Evolutionary conservation across 2,329 filamentous ascomycete species (phyloP).

Genomic region (Fusarium miscanthi): DNA sequence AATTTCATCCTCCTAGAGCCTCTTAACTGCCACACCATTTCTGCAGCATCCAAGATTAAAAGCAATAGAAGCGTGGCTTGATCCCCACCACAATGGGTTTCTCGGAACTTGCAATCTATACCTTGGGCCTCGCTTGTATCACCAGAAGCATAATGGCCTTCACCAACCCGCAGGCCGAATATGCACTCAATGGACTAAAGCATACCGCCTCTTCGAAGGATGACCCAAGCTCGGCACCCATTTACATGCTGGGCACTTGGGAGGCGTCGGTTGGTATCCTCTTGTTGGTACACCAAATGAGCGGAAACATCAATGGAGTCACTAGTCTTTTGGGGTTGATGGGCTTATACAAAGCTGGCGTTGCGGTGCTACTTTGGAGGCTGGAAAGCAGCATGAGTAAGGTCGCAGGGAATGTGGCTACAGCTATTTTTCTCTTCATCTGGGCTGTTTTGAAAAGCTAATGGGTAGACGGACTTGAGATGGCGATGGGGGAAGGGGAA

Average conservation of each 20-base stretch:
- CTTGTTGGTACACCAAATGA: not conserved
- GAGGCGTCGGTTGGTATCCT: not conserved
- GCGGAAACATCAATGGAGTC: not conserved
- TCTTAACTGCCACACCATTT: not conserved
- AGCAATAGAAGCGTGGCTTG: accelerated
- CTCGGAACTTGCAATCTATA: not conserved
- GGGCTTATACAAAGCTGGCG: slow-evolving; percentile 1
- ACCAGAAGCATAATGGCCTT: slow-evolving; percentile 11
- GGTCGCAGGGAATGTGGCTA: not conserved
- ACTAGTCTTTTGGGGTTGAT: not conserved
- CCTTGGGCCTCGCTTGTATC: not conserved
- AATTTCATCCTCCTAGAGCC: not conserved
- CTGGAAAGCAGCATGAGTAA: not conserved
- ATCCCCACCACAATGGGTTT: not conserved
- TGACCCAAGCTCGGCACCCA: not conserved
- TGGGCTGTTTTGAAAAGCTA: not conserved
- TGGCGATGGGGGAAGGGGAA: not conserved
- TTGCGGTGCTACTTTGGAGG: not conserved
- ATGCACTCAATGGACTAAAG: slow-evolving; percentile 1
- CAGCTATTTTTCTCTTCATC: accelerated
- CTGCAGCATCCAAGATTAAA: too few species aligned
- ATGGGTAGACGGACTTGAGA: too few species aligned
- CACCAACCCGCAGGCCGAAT: slow-evolving; percentile 10
- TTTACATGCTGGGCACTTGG: slow-evolving; percentile 15
- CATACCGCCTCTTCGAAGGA: not conserved